Evolutionary conservation across 108 stramenopile genomes (phyloP), one percentile per base, ranked within the genome.

Genomic region (Nitzschia sp.): DNA sequence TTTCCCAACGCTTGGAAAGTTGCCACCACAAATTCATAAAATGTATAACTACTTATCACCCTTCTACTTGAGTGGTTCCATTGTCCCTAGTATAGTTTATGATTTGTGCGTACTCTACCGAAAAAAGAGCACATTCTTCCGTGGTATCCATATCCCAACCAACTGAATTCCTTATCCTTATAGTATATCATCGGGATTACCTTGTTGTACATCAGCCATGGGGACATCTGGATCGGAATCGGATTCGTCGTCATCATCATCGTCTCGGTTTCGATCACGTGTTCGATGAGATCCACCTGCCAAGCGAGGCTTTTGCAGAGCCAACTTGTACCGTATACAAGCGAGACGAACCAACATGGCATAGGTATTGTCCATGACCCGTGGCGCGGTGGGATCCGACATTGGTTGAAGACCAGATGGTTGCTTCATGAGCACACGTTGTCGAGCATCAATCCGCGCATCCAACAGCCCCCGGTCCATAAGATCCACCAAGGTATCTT

Each of bases 331-430:
- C 54, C 79, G 78, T 54, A 79, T 21, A 67, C 78, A 83, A 3
- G 78, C 83, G 69, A 83, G 64, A 14, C 83, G 83, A 29, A 84
- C 53, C 57, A 84, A 43, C 76, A 80, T 75, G 67, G 67, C 71
- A 54, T 80, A 70, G 1, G 76, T 59, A 63, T 84, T 76, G 60
- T 84, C 73, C 70, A 84, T 41, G 9, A 80, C 51, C 0, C 41
- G 61, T 60, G 70, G 53, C 42, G 70, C 72, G 53, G 75, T 67
- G 5, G 26, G 12, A 10, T 52, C 21, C 40, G 76, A 57, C 15
- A 53, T 24, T 6, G 48, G 14, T 20, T 52, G 11, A 7, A 70
- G 65, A 38, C 48, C 20, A 17, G 58, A 12, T 41, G 20, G 59
- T 2, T 24, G 25, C 39, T 61, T 62, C 29, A 22, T 21, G 11